Evolutionary conservation across 169 alveolate genomes (phyloP).

Genomic region (Besnoitia besnoiti): DNA sequence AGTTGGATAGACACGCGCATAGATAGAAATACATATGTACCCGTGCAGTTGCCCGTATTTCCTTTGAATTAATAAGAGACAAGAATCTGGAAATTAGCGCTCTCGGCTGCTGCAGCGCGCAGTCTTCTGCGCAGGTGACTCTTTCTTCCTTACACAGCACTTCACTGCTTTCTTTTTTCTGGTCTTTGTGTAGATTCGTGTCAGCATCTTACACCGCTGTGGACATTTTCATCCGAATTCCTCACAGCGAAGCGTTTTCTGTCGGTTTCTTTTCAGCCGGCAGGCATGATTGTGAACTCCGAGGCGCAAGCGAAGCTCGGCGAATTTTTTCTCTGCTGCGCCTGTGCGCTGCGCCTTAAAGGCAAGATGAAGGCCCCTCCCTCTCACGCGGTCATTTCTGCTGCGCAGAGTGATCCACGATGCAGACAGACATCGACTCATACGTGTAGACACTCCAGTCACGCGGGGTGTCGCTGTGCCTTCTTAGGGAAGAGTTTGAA

Average conservation of each 20-base stretch:
- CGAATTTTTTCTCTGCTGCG: slow-evolving; percentile 16
- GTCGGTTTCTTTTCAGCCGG: background rate
- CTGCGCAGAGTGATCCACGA: background rate
- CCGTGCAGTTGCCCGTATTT: background rate
- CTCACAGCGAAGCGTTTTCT: background rate
- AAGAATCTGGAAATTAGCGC: background rate
- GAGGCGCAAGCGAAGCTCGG: slow-evolving; percentile 37
- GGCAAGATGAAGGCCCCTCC: background rate
- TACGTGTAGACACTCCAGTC: background rate
- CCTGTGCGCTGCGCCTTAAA: background rate
- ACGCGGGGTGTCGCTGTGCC: background rate
- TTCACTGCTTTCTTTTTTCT: background rate
- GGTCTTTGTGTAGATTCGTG: background rate
- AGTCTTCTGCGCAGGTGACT: background rate
- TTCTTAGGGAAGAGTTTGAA: background rate
- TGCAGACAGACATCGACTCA: too few species aligned
- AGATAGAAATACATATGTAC: too few species aligned
- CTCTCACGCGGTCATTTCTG: background rate
- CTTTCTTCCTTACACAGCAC: background rate
- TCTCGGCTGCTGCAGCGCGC: background rate
- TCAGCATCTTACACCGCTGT: background rate
- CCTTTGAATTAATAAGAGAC: background rate
- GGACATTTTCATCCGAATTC: background rate
- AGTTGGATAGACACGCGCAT: too few species aligned
- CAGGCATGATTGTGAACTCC: background rate